Conservation (phyloP, 192 early-diverging fungal genomes). For the Coemansia sp. region DNA sequence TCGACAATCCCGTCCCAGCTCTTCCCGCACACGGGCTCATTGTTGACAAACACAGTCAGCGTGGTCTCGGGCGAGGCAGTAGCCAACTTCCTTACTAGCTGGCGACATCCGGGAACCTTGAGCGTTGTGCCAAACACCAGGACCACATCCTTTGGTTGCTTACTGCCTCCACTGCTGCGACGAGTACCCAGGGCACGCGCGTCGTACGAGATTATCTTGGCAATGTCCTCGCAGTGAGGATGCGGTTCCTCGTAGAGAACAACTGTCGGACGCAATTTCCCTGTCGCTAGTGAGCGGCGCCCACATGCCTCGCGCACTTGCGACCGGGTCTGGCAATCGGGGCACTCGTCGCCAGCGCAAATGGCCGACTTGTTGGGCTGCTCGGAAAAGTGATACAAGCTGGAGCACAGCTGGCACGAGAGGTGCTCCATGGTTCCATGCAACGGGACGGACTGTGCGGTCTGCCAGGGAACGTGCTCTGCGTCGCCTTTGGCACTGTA, state of each 20-base stretch:
- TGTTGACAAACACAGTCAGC: constrained; percentile 43
- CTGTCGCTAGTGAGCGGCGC: constrained; percentile 70
- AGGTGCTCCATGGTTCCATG: constrained; percentile 87
- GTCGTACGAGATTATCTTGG: constrained; percentile 43
- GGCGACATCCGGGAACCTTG: constrained; percentile 52
- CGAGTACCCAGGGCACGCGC: constrained; percentile 37
- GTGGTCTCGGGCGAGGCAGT: constrained; percentile 22
- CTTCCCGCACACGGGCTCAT: constrained; percentile 49
- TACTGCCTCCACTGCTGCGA: background rate
- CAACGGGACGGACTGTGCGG: constrained; percentile 72
- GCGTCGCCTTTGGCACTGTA: constrained; percentile 7
- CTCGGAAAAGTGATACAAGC: constrained; percentile 60
- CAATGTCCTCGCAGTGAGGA: constrained; percentile 51
- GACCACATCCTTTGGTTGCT: constrained; percentile 34
- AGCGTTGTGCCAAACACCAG: constrained; percentile 57
- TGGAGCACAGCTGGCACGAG: constrained; percentile 83
- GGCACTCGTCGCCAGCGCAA: constrained; percentile 59
- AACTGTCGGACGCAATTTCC: constrained; percentile 84
- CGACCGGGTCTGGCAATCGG: constrained; percentile 43
- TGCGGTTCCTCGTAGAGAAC: constrained; percentile 89
- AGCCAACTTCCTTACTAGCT: constrained; percentile 46
- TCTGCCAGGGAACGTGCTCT: constrained; percentile 32
- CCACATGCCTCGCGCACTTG: constrained; percentile 51
- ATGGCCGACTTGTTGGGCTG: constrained; percentile 55
- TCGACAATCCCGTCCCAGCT: constrained; percentile 50